phyloP scores from a whole-genome alignment of 306 rosid species.

The Quillaja saponaria region DNA sequence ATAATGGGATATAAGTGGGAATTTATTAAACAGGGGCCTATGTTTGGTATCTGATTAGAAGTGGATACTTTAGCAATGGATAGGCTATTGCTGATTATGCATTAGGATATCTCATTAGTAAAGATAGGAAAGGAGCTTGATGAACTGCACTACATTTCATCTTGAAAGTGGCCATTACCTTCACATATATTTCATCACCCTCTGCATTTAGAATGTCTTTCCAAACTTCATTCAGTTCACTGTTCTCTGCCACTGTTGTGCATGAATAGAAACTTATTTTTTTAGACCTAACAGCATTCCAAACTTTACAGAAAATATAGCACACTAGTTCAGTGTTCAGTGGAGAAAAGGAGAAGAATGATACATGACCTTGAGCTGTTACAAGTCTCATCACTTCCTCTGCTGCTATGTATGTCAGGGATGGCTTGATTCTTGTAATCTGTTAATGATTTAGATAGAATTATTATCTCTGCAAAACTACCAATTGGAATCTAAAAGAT shows the following conservation, averaged over 20 bases:
- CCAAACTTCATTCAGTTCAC: slow-evolving; percentile 92
- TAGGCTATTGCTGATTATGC: background rate
- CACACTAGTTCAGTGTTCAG: slow-evolving; percentile 18
- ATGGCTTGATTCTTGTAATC: slow-evolving; percentile 80
- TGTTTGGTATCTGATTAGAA: background rate
- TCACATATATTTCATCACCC: slow-evolving; percentile 95
- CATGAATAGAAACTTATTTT: slow-evolving; percentile 24
- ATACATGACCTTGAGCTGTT: slow-evolving; percentile 84
- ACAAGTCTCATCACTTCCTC: slow-evolving; percentile 98
- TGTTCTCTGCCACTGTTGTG: slow-evolving; percentile 74
- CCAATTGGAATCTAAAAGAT: slow-evolving; percentile 19
- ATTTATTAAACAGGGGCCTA: background rate
- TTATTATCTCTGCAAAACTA: slow-evolving; percentile 10
- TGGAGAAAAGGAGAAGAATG: slow-evolving; percentile 21
- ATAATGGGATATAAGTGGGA: slow-evolving; percentile 9
- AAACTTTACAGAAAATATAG: slow-evolving; percentile 14
- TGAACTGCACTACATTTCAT: too few species aligned
- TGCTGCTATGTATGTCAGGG: slow-evolving; percentile 80
- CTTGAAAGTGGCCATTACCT: slow-evolving; percentile 44
- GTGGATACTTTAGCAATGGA: slow-evolving; percentile 2
- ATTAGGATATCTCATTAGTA: background rate
- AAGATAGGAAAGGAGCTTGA: too few species aligned
- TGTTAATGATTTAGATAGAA: slow-evolving; percentile 36
- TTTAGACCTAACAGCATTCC: background rate
- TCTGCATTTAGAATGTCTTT: slow-evolving; percentile 86